These are phyloP conservation scores for Suillus fuscotomentosus DNA, from an alignment of 768 basidiomycete species.

Conservation along the genomic window DNA sequence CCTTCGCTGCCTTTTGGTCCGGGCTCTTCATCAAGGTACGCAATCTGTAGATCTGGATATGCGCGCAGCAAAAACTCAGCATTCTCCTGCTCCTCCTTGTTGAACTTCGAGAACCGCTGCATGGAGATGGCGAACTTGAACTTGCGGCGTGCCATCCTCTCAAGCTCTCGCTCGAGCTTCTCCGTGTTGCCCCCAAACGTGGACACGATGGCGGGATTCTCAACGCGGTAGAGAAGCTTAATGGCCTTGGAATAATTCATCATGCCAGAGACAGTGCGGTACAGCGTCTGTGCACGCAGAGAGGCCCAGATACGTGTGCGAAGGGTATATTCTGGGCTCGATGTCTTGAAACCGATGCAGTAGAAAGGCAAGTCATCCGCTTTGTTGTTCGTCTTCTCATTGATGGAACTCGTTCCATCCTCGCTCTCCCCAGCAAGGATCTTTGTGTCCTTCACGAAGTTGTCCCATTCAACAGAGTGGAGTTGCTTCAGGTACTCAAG, in stretches of 20 bases:
- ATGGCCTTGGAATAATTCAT: constrained; percentile 99
- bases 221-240: constrained; percentile 97
- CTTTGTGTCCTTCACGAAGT: constrained; percentile 99
- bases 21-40: constrained; percentile 95
- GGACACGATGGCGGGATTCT: constrained; percentile 97
- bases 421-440: constrained; percentile 92
- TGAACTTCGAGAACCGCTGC: constrained; percentile 99
- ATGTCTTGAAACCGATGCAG: constrained; percentile 98
- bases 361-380: constrained; percentile 97
- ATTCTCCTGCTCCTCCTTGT: constrained; percentile 98
- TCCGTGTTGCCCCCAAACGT: constrained; percentile 96
- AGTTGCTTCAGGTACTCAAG: constrained; percentile 98
- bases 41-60: constrained; percentile 97
- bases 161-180: constrained; percentile 90
- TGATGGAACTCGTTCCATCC: constrained; percentile 47
- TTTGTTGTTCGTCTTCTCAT: constrained; percentile 72
- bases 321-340: constrained; percentile 97
- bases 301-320: constrained; percentile 99
- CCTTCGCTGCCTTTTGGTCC: constrained; percentile 87
- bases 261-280: constrained; percentile 99
- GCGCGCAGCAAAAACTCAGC: constrained; percentile 97
- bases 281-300: constrained; percentile 95
- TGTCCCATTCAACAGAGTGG: constrained; percentile 99
- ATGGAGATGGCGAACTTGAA: constrained; percentile 98
- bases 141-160: constrained; percentile 95